Base-by-base conservation (phyloP, 257 asterid species). In the Ballota nigra region DNA sequence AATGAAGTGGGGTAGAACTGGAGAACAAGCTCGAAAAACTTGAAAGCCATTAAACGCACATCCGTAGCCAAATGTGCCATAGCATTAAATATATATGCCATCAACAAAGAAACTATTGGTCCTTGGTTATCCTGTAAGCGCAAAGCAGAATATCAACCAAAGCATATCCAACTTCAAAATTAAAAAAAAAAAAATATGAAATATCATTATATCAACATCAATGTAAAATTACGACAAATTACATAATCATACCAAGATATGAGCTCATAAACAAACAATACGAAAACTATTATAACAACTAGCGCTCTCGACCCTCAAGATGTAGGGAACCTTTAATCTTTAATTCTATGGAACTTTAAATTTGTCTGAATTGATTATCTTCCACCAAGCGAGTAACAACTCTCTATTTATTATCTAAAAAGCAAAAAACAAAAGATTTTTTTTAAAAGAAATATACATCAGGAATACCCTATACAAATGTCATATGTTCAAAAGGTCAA, bases 31-130 rank as follows among this genome's bases (percentile, higher is more conserved):
- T 94, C 99, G 43, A 79, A 72, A 84, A 88, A 85, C 78, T 85
- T 88, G 87, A 91, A 89, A 62, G 98, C 95, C 95, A 83, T 86
- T 86, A 94, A 73, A 16, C 96, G 96, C 75, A 91, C 97, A 58
- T 91, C 99, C 36, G 83, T 72, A 68, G 88, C 83, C 81, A 89
- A 78, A 78, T 89, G 87, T 10, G 96, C 87, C 98, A 94, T 89
- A 53, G 96, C 96, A 83, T 77, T 86, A 80, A 91, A 91, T 52
- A 87, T 83, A 76, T 91, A 89, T 38, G 92, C 81, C 95, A 92
- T 88, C 90, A 92, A 77, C 87, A 89, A 75, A 75, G 98, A 85
- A 68, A 91, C 86, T 12, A 88, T 49, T 63, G 88, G 90, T 28
- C 88, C 92, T 70, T 88, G 96, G 77, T 80, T 86, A 76, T 89